These are phyloP conservation scores for Alternaria atra DNA, from an alignment of 2,329 filamentous ascomycete species.

Conservation along the genomic window DNA sequence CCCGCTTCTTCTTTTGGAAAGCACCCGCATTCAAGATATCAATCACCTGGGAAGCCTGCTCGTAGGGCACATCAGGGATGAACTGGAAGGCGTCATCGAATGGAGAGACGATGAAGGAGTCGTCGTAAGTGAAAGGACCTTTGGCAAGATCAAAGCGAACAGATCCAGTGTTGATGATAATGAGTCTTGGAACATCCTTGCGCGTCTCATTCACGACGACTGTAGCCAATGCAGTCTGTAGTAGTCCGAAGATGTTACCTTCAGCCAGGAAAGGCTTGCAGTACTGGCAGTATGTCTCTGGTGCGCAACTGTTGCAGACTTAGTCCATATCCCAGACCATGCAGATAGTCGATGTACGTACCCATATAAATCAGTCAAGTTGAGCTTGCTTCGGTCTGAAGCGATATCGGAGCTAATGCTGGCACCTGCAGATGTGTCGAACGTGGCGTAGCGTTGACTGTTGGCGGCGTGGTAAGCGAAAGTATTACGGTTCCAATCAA, in stretches of 20 bases:
- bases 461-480: conserved; percentile 70
- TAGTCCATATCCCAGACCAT: background rate
- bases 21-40: conserved; percentile 57
- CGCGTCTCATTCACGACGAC: conserved; percentile 63
- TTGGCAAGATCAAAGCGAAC: conserved; percentile 70
- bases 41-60: conserved; percentile 53
- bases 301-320: conserved; percentile 57
- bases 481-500: conserved; percentile 74
- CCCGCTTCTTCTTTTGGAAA: conserved; percentile 48
- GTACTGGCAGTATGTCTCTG: conserved; percentile 66
- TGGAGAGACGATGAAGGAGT: conserved; percentile 65
- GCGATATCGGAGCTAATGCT: conserved; percentile 62
- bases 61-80: conserved; percentile 63
- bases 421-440: conserved; percentile 61
- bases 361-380: conserved; percentile 66
- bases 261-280: conserved; percentile 64
- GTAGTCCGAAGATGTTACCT: conserved; percentile 65
- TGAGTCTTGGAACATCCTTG: conserved; percentile 61
- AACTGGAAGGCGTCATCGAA: conserved; percentile 65
- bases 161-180: conserved; percentile 68
- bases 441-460: conserved; percentile 55
- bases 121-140: conserved; percentile 67
- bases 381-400: conserved; percentile 60
- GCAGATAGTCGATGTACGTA: background rate
- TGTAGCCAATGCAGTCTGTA: conserved; percentile 61